phyloP scores from a whole-genome alignment of 2,329 filamentous ascomycete species.

The Drechslera avenae region DNA sequence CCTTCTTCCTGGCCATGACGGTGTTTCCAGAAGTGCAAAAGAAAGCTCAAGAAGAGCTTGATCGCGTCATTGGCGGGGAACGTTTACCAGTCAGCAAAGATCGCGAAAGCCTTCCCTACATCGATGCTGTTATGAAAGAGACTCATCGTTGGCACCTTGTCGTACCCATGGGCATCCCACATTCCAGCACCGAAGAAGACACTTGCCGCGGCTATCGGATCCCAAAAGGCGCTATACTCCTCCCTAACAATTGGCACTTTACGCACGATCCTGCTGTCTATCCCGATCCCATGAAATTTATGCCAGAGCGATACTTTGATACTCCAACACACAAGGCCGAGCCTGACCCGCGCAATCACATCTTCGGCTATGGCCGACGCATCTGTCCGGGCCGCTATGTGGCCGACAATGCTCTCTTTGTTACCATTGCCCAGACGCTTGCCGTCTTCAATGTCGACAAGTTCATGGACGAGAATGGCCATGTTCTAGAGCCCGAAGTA shows the following conservation, averaged over 20 bases:
- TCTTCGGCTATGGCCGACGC: slow-evolving; percentile 51
- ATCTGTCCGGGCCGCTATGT: slow-evolving; percentile 52
- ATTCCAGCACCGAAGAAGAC: slow-evolving; percentile 42
- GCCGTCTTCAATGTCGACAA: slow-evolving; percentile 53
- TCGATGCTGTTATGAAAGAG: slow-evolving; percentile 42
- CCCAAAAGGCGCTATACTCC: slow-evolving; percentile 47
- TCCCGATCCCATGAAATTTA: slow-evolving; percentile 47
- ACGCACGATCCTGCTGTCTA: slow-evolving; percentile 49
- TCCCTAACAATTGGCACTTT: slow-evolving; percentile 50
- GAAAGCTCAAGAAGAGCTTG: slow-evolving; percentile 56
- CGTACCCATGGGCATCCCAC: slow-evolving; percentile 39
- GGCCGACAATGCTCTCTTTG: slow-evolving; percentile 50
- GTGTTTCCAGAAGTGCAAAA: slow-evolving; percentile 55
- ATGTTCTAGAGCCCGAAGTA: background rate
- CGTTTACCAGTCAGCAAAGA: slow-evolving; percentile 57
- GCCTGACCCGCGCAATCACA: slow-evolving; percentile 42
- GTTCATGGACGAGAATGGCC: background rate
- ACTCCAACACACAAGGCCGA: slow-evolving; percentile 40
- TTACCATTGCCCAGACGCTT: slow-evolving; percentile 52
- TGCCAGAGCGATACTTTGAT: slow-evolving; percentile 51
- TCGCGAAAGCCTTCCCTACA: slow-evolving; percentile 48
- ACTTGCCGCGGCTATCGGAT: slow-evolving; percentile 48
- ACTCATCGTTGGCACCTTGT: slow-evolving; percentile 52
- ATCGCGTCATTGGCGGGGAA: slow-evolving; percentile 53
- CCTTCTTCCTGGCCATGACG: slow-evolving; percentile 59